phyloP scores from a whole-genome alignment of 306 rosid species.

The Citrullus colocynthis region DNA sequence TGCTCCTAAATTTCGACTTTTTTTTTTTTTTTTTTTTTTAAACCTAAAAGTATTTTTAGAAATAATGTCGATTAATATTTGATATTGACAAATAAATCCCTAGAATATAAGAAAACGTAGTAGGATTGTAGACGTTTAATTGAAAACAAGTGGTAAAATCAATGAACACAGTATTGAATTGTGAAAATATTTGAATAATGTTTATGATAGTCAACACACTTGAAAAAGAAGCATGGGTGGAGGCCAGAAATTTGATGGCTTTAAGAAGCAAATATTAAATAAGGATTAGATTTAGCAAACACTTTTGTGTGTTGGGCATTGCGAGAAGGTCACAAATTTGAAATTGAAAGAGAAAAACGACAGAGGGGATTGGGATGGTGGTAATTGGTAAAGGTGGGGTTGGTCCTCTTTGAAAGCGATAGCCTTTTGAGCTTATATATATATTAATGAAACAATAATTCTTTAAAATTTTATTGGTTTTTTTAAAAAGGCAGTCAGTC shows the following conservation, averaged over 20 bases:
- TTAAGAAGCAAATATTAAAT: background rate
- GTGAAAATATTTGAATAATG: too few relatives aligned
- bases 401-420: background rate
- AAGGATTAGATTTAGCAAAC: background rate
- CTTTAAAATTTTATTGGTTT: background rate
- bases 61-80: background rate
- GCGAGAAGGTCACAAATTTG: too few relatives aligned
- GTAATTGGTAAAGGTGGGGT: background rate
- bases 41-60: too few relatives aligned
- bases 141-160: background rate
- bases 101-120: background rate
- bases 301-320: background rate
- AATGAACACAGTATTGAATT: background rate
- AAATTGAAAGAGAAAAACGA: too few relatives aligned
- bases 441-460: too few relatives aligned
- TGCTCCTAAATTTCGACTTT: too few relatives aligned
- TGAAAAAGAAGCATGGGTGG: background rate
- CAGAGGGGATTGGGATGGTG: too few relatives aligned
- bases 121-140: background rate
- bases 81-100: background rate
- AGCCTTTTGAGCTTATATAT: background rate
- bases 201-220: background rate
- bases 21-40: too few relatives aligned
- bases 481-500: background rate
- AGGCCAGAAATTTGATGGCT: background rate